Percentiles rank a stretch among this genome's conserved stretches.
phyloP scores from a whole-genome alignment of 2,329 filamentous ascomycete genomes.

The Penicillium sp. region DNA sequence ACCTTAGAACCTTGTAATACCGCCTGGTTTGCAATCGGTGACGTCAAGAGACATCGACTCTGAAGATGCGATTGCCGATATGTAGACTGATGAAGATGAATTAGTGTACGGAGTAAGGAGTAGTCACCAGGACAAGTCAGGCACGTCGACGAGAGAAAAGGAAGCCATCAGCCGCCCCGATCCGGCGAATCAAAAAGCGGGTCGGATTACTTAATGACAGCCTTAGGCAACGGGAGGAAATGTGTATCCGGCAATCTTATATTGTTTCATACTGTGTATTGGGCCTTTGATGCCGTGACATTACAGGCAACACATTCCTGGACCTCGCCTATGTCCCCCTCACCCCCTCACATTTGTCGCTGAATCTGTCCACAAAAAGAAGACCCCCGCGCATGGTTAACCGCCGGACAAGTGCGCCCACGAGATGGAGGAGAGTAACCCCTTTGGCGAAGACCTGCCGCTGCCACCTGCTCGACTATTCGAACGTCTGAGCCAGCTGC shows the following conservation, averaged over 20 bases:
- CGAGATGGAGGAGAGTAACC: conserved; percentile 37
- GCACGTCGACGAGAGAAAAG: no score
- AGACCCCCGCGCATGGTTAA: conserved; percentile 23
- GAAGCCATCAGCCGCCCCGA: background rate
- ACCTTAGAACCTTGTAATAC: no score
- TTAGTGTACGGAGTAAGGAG: no score
- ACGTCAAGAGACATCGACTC: no score
- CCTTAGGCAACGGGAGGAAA: conserved; percentile 2
- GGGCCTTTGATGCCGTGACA: background rate
- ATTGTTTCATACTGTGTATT: conserved; percentile 2
- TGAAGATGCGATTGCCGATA: no score
- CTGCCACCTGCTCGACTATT: conserved; percentile 67
- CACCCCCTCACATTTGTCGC: background rate
- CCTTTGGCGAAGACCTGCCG: conserved; percentile 50
- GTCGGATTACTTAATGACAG: background rate
- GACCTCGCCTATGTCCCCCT: conserved; percentile 25
- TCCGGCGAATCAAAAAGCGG: background rate
- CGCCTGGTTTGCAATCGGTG: no score
- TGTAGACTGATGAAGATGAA: no score
- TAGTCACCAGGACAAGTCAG: no score
- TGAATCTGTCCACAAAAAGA: background rate
- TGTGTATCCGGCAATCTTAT: background rate
- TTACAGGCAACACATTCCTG: background rate
- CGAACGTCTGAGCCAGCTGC: conserved; percentile 70
- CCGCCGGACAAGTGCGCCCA: background rate